phyloP scores from a whole-genome alignment of 345 rosid species.

The Lumnitzera racemosa region DNA sequence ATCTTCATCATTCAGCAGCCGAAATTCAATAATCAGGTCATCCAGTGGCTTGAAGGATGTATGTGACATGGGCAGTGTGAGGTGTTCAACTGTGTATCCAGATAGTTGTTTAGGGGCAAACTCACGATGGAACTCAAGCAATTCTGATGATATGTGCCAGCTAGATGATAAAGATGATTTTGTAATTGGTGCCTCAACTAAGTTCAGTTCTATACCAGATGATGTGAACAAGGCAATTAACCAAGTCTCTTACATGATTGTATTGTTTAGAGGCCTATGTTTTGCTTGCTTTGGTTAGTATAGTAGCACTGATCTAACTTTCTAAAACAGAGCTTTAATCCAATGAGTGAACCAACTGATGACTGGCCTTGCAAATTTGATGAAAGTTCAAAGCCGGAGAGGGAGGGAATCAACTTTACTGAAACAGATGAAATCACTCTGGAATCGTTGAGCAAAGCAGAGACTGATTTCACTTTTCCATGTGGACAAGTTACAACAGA shows the following conservation, averaged over 20 bases:
- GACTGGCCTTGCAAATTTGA: conserved; percentile 65
- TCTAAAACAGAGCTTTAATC: conserved; percentile 71
- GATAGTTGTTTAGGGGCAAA: conserved; percentile 34
- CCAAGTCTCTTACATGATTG: conserved; percentile 2
- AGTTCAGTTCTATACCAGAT: conserved; percentile 42
- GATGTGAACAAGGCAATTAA: conserved; percentile 51
- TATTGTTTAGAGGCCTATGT: background rate
- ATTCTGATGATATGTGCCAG: conserved; percentile 70
- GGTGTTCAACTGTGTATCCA: conserved; percentile 40
- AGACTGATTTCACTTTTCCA: conserved; percentile 50
- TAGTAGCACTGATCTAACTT: conserved; percentile 7
- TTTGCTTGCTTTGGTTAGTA: background rate
- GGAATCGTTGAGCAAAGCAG: conserved; percentile 26
- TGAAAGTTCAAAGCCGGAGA: conserved; percentile 34
- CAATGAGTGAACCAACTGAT: conserved; percentile 72
- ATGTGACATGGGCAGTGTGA: conserved; percentile 55
- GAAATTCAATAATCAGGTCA: conserved; percentile 51
- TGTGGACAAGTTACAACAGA: conserved; percentile 38
- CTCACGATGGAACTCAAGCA: conserved; percentile 32
- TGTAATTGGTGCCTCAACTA: conserved; percentile 33
- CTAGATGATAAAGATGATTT: conserved; percentile 71
- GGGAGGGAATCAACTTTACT: conserved; percentile 28
- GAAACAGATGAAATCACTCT: conserved; percentile 14
- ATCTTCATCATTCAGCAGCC: conserved; percentile 27
- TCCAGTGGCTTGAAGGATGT: conserved; percentile 68